Conservation (phyloP, 768 basidiomycete genomes). For the Mycena latifolia region DNA sequence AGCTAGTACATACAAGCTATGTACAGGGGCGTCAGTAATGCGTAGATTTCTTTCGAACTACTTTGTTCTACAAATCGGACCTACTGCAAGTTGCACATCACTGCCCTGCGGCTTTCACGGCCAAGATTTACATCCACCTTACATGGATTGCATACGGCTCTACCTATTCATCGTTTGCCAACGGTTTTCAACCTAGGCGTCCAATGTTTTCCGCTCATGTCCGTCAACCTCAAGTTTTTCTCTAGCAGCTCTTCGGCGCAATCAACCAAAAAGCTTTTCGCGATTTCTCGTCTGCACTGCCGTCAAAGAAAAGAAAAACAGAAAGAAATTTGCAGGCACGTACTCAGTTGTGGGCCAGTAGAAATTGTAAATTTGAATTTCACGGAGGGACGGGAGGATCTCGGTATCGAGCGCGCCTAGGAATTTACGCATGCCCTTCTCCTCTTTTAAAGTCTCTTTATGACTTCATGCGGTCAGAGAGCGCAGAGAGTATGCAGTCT, state of each 20-base stretch:
- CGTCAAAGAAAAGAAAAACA: too few species aligned
- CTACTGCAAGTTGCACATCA: too few species aligned
- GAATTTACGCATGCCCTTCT: not conserved
- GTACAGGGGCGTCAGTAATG: too few species aligned
- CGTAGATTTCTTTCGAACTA: too few species aligned
- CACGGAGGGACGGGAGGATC: slow-evolving; percentile 9
- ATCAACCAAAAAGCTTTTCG: not conserved
- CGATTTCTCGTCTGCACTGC: not conserved
- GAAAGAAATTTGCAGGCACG: too few species aligned
- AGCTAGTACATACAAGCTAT: too few species aligned
- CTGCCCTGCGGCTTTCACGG: too few species aligned
- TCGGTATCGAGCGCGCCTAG: not conserved
- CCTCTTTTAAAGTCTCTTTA: too few species aligned
- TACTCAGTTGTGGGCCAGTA: slow-evolving; percentile 23
- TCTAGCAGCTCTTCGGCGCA: not conserved
- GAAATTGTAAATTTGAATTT: slow-evolving; percentile 1
- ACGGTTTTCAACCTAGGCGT: not conserved
- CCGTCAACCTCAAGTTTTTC: not conserved
- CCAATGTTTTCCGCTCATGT: not conserved
- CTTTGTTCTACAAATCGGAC: too few species aligned
- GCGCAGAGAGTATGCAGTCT: not conserved
- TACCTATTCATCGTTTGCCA: too few species aligned
- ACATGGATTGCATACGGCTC: too few species aligned
- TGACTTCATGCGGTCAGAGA: not conserved
- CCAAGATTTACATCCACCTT: too few species aligned